Base-by-base conservation (phyloP, 495 filamentous ascomycete species). In the Hypomontagnella monticulosa region DNA sequence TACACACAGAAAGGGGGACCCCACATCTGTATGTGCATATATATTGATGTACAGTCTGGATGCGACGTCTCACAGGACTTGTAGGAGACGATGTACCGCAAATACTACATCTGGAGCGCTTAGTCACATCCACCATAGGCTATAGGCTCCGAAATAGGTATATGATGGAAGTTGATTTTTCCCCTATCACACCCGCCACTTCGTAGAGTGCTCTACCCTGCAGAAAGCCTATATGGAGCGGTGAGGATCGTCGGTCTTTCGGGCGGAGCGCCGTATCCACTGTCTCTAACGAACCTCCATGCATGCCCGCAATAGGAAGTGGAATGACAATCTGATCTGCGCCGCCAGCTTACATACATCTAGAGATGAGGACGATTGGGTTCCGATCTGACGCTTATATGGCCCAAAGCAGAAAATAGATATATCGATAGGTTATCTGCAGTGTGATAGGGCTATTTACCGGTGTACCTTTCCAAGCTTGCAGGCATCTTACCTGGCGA, bases 201-300 rank as follows among this genome's bases (percentile, higher is more conserved):
- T 50, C 15, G 34, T 15, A 50, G 9, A 32, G 47, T 34, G 32
- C 34, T 36, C 19, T 4, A 19, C 30, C 32, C 19, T 50, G 32
- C 47, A 27, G 47, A 32, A 27, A 30, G 47, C 27, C 27, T 50
- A 15, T 36, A 36, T 50, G 14, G 47, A 50, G 47, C 47, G 47
- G 47, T 50, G 30, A 50, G 34, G 32, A 15, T 15, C 47, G n/a
- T 36, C 18, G 47, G 44, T n/a, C 44, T 23, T 23, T 50, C 47
- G 32, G 19, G 47, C 27, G 47, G 27, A 30, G 47, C 18, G 47
- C 10, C 32, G 27, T 15, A 15, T 34, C 3, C 16, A 50, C 14
- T 50, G n/a, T 37, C 47, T 33, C 23, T 3, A 36, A 11, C 47
- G 27, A 37, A 18, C n/a, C 23, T 27, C 18, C 47, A 18, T 50